Evolutionary conservation across 2,329 filamentous ascomycete species (phyloP).

Genomic region (Magnaporthiopsis incrustans): DNA sequence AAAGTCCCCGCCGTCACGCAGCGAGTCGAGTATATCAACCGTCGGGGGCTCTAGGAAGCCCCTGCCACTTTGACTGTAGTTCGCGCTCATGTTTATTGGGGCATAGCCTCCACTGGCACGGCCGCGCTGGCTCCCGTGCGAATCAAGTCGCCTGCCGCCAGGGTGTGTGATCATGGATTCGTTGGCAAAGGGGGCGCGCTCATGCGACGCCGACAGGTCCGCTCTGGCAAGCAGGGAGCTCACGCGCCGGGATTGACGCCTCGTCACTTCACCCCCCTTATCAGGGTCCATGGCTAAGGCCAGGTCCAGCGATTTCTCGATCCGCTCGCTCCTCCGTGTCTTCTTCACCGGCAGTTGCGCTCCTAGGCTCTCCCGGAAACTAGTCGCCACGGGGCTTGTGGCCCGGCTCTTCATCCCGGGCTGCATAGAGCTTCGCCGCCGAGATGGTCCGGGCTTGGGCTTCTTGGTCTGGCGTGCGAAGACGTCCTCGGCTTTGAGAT

Average conservation of each 20-base stretch:
- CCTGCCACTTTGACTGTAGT: constrained; percentile 41
- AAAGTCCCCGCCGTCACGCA: constrained; percentile 52
- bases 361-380: constrained; percentile 71
- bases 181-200: constrained; percentile 72
- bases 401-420: constrained; percentile 63
- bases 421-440: constrained; percentile 58
- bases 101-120: constrained; percentile 49
- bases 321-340: constrained; percentile 41
- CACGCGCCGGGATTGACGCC: constrained; percentile 65
- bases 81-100: constrained; percentile 25
- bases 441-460: constrained; percentile 35
- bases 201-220: constrained; percentile 78
- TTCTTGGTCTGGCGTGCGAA: constrained; percentile 39
- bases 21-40: constrained; percentile 61
- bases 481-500: constrained; percentile 60
- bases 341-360: constrained; percentile 46
- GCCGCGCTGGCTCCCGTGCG: constrained; percentile 59
- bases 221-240: constrained; percentile 86
- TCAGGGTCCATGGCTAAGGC: constrained; percentile 67
- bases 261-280: constrained; percentile 41
- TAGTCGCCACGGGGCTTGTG: constrained; percentile 66
- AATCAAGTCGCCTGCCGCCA: constrained; percentile 57
- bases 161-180: constrained; percentile 35
- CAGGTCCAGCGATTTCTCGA: constrained; percentile 49
- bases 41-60: constrained; percentile 62